Percentiles rank a stretch among this genome's conserved stretches.
phyloP scores from a whole-genome alignment of 352 stramenopile genomes.

The Lagenidium sp. region DNA sequence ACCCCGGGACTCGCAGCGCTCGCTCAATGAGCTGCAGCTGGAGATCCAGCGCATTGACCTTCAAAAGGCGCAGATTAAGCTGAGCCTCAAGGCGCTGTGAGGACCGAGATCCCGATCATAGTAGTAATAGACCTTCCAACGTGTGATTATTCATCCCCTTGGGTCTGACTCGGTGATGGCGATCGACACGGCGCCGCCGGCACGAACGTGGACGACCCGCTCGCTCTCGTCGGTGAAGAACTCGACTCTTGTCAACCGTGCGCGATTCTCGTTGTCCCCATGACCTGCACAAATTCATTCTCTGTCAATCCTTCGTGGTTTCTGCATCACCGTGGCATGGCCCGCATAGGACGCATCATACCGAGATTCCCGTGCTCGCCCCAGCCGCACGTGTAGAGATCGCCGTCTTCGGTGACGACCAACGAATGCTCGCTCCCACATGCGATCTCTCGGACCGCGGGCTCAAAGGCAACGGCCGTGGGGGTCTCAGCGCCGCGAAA shows the following conservation, averaged over 20 bases:
- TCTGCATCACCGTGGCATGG: background rate
- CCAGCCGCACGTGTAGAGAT: conserved; percentile 76
- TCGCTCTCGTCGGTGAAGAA: conserved; percentile 31
- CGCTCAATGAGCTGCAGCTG: conserved; percentile 10
- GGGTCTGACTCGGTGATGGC: too few relatives aligned
- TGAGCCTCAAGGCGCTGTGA: conserved; percentile 12
- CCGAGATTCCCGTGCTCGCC: conserved; percentile 80
- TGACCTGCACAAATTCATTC: conserved; percentile 27
- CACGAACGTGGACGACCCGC: conserved; percentile 22
- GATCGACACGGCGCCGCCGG: conserved; percentile 60
- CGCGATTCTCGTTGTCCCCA: conserved; percentile 31
- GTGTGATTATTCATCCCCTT: conserved; percentile 8
- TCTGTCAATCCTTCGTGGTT: background rate
- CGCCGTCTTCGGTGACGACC: conserved; percentile 31
- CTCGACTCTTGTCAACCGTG: conserved; percentile 23
- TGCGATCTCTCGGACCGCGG: conserved; percentile 27
- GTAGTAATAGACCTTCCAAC: background rate
- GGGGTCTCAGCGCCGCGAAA: conserved; percentile 8
- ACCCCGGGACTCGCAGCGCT: conserved; percentile 54
- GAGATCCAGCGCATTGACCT: conserved; percentile 20
- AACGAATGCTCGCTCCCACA: conserved; percentile 74
- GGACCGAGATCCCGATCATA: background rate
- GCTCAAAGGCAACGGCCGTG: conserved; percentile 14
- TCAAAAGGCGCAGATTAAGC: conserved; percentile 18
- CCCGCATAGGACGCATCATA: conserved; percentile 10